A percentile compares a stretch with the other conserved stretches of the same genome.
Conservation (phyloP, 306 rosid genomes). For the Cyclanthera cordifolia region DNA sequence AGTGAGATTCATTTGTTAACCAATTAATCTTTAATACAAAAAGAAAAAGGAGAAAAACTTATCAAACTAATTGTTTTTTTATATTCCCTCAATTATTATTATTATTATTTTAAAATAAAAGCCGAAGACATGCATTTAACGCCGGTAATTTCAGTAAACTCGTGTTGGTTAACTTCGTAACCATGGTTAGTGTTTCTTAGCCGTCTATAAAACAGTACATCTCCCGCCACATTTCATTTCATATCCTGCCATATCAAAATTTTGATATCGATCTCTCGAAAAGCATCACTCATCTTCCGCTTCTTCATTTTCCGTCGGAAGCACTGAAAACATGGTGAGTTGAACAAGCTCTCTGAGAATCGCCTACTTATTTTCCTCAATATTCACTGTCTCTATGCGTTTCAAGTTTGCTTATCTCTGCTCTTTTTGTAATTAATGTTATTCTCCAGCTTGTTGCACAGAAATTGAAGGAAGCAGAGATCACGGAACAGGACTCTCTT, state of each 20-base stretch:
- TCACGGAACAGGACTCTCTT: conserved; percentile 90
- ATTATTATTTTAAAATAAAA: too few species aligned
- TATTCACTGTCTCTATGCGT: conserved; percentile 16
- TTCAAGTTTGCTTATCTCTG: neutral
- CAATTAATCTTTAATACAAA: too few species aligned
- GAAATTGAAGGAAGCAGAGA: conserved; percentile 78
- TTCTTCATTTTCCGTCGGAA: conserved; percentile 1
- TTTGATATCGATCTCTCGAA: conserved; percentile 18
- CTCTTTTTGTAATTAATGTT: neutral
- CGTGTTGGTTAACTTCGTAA: conserved; percentile 6
- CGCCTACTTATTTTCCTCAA: conserved; percentile 2
- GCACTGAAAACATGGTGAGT: conserved; percentile 41
- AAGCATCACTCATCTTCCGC: neutral
- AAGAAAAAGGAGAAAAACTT: too few species aligned
- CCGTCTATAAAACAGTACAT: conserved; percentile 21
- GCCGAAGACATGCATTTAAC: neutral
- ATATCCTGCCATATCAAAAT: neutral
- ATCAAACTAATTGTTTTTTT: too few species aligned
- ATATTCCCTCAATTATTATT: too few species aligned
- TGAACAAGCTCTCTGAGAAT: neutral
- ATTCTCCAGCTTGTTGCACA: conserved; percentile 67
- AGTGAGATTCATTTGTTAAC: too few species aligned
- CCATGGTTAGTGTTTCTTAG: conserved; percentile 18
- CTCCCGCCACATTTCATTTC: conserved; percentile 32
- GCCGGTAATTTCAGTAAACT: neutral